Base-by-base conservation (phyloP, 306 rosid genomes). In the Trifolium repens region DNA sequence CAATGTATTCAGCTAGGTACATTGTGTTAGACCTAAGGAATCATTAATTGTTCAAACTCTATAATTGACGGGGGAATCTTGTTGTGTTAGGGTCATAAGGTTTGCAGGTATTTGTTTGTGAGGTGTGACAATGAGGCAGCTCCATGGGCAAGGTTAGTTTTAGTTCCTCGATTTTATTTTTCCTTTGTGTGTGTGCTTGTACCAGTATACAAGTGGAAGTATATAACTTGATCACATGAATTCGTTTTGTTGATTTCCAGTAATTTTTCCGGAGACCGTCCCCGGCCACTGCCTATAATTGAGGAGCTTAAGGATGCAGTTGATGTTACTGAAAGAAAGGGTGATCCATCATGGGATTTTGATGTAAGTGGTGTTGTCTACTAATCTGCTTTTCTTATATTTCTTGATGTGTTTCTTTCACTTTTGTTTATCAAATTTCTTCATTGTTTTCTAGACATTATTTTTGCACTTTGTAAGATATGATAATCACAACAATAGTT, bases 61-160 rank as follows among this genome's bases (percentile, higher is more conserved):
- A 8, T 35, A 59, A 24, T 43, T 76, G 63, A 66, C 0, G 0
- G 17, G 17, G 54, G 1, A 49, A 7, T 8, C 17, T 59, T 44
- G 17, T 4, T 69, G 2, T 79, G 55, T 40, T 35, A 93, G 98
- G 97, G 98, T 34, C 84, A 70, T 65, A 85, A 87, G 86, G 90
- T 90, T 11, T 90, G 98, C 62, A 71, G 96, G 59, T 93, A 84
- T 76, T 79, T 89, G 37, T 93, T 90, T 49, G 91, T 93, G 58
- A 82, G 98, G 80, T 90, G 94, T 73, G 98, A 93, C 78, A 89
- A 93, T 42, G 96, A 87, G 71, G 90, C 94, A 9, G 94, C 96
- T 1, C 96, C 98, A 2, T 87, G 96, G 98, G 80, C 93, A 39
- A 87, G 88, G 94, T 82, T 69, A 1, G 69, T 69, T 69, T 30